Evolutionary conservation across 371 early-diverging fungal genomes (phyloP), one percentile per base, ranked within the genome.

Genomic region (Dichotomocladium elegans): DNA sequence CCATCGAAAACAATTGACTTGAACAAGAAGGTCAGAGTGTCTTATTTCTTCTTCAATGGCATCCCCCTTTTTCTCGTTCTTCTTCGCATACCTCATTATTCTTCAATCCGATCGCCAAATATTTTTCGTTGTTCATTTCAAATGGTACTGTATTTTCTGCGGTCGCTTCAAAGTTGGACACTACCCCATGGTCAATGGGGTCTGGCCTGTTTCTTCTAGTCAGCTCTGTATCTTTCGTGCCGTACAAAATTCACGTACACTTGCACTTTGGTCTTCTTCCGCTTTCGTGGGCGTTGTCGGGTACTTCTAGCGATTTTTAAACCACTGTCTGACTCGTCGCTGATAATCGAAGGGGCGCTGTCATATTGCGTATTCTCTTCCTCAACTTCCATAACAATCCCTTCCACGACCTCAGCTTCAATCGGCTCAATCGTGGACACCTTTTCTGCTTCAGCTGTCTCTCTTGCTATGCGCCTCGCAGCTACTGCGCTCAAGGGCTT

Each of bases 1-100:
- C 84, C 84, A 33, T 72, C 68, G 53, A 83, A 80, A 2, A 72
- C 75, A 26, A 82, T 28, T 7, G 64, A 60, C 82, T 81, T 41
- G 19, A 22, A 31, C 24, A 15, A 5, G 1, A 14, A 5, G 11
- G 5, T 9, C 8, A 30, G 10, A 4, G 28, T 44, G 14, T 22
- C 25, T 21, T 17, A n/a, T n/a, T n/a, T n/a, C n/a, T n/a, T n/a
- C n/a, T n/a, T n/a, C n/a, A n/a, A n/a, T n/a, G n/a, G n/a, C n/a
- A n/a, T n/a, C n/a, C n/a, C 11, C 14, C 14, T 29, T 12, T 11
- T 17, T n/a, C 6, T 25, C 24, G n/a, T 15, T n/a, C 19, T 4
- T 28, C 12, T 3, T 6, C 26, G 10, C 19, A 22, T 42, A 64
- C 64, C 60, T 64, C 60, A 14, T 54, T 44, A 5, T 57, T 57